A percentile compares a stretch with the other conserved stretches of the same genome.
Conservation (phyloP, 139 green algal species). For the Raphidocelis subcapitata region DNA sequence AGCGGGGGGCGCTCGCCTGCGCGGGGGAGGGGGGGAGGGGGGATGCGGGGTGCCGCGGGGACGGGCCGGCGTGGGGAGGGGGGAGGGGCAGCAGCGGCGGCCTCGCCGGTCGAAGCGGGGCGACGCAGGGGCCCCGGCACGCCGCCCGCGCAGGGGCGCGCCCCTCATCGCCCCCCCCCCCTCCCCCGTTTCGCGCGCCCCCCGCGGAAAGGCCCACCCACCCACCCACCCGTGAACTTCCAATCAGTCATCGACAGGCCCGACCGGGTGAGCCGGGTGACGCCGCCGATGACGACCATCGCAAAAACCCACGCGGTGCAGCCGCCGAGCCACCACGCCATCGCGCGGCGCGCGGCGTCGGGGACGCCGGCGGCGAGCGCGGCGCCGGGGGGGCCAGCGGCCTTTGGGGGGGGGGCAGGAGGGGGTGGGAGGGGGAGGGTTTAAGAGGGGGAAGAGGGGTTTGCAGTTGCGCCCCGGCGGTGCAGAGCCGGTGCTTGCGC, state of each 20-base stretch:
- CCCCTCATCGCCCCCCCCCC: no score
- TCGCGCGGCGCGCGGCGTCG: conserved; percentile 27
- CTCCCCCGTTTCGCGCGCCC: neutral
- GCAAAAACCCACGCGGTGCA: conserved; percentile 89
- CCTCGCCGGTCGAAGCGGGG: no score
- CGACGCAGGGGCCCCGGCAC: no score
- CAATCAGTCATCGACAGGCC: conserved; percentile 99
- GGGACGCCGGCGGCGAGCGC: conserved; percentile 27
- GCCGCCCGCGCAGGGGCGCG: no score
- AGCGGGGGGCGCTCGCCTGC: conserved; percentile 59
- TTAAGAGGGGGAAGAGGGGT: no score
- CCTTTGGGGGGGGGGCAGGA: no score
- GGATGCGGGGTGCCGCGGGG: neutral
- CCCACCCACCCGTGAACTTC: conserved; percentile 90
- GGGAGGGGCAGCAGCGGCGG: neutral
- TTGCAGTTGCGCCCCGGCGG: no score
- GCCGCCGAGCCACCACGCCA: conserved; percentile 81
- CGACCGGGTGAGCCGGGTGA: conserved; percentile 94
- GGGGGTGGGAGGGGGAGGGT: no score
- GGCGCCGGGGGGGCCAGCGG: neutral
- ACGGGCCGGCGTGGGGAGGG: neutral
- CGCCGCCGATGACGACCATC: conserved; percentile 95
- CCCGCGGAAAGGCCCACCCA: neutral
- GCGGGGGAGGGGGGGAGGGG: neutral
- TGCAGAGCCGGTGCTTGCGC: no score